Evolutionary conservation across 2,329 filamentous ascomycete species (phyloP).

Genomic region (Chaetomiaceae sp.): DNA sequence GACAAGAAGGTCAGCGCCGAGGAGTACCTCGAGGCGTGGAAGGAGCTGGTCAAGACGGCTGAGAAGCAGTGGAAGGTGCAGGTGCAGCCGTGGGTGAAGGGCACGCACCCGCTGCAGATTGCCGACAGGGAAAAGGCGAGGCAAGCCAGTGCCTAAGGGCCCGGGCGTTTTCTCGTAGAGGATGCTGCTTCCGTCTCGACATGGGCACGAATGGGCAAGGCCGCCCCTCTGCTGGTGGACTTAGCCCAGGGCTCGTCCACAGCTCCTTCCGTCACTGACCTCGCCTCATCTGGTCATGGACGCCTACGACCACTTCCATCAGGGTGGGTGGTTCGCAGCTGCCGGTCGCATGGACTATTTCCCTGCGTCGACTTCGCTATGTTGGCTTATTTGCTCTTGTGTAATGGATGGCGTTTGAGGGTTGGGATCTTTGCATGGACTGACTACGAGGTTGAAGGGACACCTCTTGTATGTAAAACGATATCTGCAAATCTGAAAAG

Average conservation of each 20-base stretch:
- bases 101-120: constrained; percentile 24
- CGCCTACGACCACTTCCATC: background rate
- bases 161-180: background rate
- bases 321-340: background rate
- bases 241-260: background rate
- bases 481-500: constrained; percentile 11
- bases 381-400: constrained; percentile 14
- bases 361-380: background rate
- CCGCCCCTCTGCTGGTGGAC: no score
- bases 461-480: constrained; percentile 9
- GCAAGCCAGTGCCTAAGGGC: constrained; percentile 7
- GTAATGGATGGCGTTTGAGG: constrained; percentile 20
- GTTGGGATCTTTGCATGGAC: constrained; percentile 16
- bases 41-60: constrained; percentile 58
- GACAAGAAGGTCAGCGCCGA: constrained; percentile 47
- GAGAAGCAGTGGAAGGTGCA: constrained; percentile 60
- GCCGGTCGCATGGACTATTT: background rate
- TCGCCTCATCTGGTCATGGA: background rate
- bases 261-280: constrained; percentile 3
- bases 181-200: background rate
- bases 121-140: constrained; percentile 11
- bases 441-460: constrained; percentile 2
- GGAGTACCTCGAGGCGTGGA: constrained; percentile 58
- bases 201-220: background rate
- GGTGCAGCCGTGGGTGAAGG: constrained; percentile 32